phyloP scores from a whole-genome alignment of 1,284 basidiomycete species.

The Ceratobasidium sp. region DNA sequence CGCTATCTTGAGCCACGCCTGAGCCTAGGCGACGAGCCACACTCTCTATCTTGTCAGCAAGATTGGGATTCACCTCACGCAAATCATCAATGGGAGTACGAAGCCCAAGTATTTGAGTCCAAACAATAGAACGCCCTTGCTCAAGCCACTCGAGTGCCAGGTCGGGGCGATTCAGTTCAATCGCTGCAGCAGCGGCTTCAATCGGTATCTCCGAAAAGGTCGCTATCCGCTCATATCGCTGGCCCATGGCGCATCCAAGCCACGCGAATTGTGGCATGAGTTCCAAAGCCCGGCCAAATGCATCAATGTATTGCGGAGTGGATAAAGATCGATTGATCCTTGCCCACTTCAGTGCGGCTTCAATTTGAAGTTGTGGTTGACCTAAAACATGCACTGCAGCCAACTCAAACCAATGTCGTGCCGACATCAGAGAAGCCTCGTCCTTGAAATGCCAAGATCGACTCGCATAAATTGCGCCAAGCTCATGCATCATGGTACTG shows the following conservation, averaged over 20 bases:
- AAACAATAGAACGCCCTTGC: constrained; percentile 2
- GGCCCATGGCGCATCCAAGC: not conserved
- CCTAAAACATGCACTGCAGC: too few relatives aligned
- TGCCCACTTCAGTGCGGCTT: too few relatives aligned
- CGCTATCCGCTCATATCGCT: not conserved
- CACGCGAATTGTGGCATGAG: not conserved
- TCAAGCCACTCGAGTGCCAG: constrained; percentile 25
- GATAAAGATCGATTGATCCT: too few relatives aligned
- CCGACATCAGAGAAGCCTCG: too few relatives aligned
- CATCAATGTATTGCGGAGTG: too few relatives aligned
- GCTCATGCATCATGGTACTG: too few relatives aligned
- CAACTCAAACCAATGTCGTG: too few relatives aligned
- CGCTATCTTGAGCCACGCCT: not conserved
- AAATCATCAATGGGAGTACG: constrained; percentile 5
- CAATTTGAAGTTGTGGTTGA: too few relatives aligned
- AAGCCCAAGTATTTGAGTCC: constrained; percentile 2
- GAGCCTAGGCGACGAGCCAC: not conserved
- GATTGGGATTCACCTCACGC: not conserved
- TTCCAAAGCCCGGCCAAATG: not conserved
- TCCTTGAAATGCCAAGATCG: too few relatives aligned
- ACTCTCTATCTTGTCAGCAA: not conserved
- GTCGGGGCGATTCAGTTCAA: not conserved
- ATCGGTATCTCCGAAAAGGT: too few relatives aligned
- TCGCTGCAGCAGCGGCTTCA: not conserved
- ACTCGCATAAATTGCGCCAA: too few relatives aligned